A percentile compares a stretch with the other conserved stretches of the same genome.
These are phyloP conservation scores for Sporisorium scitamineum DNA, from an alignment of 1,284 basidiomycete species.

Conservation along the genomic window DNA sequence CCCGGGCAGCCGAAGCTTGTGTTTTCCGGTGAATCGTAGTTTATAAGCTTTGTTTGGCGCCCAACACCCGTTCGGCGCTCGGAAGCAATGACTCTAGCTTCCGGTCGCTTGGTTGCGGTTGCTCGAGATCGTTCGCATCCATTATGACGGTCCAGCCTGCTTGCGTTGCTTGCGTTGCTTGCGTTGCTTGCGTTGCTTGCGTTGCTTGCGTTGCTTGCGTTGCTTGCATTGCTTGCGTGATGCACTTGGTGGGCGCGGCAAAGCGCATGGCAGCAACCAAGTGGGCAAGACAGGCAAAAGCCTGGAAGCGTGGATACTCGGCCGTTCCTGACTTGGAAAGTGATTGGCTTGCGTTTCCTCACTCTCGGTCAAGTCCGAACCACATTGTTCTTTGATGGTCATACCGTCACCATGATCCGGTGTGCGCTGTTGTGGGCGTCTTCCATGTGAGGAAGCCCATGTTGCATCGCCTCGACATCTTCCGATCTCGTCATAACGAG, in stretches of 20 bases:
- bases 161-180: neutral
- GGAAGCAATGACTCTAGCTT: slow-evolving; percentile 12
- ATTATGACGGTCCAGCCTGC: neutral
- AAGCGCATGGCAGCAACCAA: neutral
- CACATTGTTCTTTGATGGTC: neutral
- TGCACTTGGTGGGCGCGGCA: too few relatives aligned
- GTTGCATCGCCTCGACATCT: neutral
- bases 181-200: neutral
- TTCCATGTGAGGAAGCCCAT: neutral
- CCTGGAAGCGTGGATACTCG: slow-evolving; percentile 21
- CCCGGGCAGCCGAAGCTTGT: slow-evolving; percentile 7
- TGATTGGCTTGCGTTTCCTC: neutral
- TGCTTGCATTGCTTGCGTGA: neutral
- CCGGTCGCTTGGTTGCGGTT: neutral
- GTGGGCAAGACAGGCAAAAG: slow-evolving; percentile 18
- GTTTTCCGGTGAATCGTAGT: slow-evolving; percentile 1
- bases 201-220: neutral
- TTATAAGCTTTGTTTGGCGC: slow-evolving; percentile 2
- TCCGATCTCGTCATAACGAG: neutral
- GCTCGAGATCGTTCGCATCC: neutral
- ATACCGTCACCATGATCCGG: too few relatives aligned
- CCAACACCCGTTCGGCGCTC: neutral
- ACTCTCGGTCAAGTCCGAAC: slow-evolving; percentile 27
- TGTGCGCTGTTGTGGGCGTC: neutral
- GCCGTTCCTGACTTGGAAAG: slow-evolving; percentile 5